phyloP scores from a whole-genome alignment of 2,329 filamentous ascomycete species.

The Trichoderma aggressivum region DNA sequence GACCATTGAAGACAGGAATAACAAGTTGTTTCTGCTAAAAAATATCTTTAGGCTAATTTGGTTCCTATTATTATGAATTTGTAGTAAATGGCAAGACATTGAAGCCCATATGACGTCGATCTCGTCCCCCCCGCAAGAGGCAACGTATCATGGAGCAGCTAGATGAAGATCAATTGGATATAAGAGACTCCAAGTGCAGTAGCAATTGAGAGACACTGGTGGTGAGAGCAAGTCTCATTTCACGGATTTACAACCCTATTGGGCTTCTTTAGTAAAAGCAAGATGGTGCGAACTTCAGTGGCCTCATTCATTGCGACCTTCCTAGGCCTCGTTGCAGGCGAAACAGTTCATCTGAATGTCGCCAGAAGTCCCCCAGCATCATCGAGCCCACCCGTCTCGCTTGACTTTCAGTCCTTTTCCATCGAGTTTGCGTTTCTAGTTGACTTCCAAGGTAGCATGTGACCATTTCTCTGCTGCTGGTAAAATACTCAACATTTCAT shows the following conservation, averaged over 20 bases:
- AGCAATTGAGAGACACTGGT: not conserved
- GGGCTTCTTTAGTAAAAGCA: not conserved
- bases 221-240: not conserved
- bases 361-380: not conserved
- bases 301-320: not conserved
- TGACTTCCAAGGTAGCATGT: constrained; percentile 1
- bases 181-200: not conserved
- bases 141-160: not conserved
- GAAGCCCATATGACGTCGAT: not conserved
- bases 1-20: not conserved
- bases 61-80: not conserved
- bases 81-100: not conserved
- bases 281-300: not conserved
- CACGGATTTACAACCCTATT: not conserved
- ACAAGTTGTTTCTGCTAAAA: not conserved
- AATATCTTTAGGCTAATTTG: not conserved
- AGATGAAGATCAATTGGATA: not conserved
- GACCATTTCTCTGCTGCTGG: too few species aligned
- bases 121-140: not conserved
- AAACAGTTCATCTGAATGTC: not conserved
- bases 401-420: constrained; percentile 15
- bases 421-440: constrained; percentile 14
- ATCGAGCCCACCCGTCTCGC: constrained; percentile 3
- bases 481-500: not conserved
- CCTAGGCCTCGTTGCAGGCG: not conserved